These are phyloP conservation scores for Tricholoma bakamatsutake DNA, from an alignment of 768 basidiomycete species.

Conservation along the genomic window DNA sequence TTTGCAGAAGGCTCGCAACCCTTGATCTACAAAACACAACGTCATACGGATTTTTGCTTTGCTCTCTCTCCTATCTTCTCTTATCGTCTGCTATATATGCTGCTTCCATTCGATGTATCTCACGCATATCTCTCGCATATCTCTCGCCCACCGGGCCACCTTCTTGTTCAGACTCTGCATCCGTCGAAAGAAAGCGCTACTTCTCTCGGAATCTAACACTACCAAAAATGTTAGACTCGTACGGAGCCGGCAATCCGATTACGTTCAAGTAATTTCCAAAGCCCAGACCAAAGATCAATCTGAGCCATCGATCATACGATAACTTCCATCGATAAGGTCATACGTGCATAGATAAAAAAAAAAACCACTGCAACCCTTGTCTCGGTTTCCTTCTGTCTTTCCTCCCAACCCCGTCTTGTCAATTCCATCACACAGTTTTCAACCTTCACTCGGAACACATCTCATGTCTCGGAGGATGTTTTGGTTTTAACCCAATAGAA, in stretches of 20 bases:
- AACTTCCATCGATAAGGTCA: background rate
- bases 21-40: too few relatives aligned
- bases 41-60: too few relatives aligned
- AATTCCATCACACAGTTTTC: background rate
- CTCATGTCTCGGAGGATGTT: background rate
- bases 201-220: background rate
- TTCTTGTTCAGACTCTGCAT: too few relatives aligned
- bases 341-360: background rate
- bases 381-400: background rate
- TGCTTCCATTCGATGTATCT: too few relatives aligned
- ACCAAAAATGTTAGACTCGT: background rate
- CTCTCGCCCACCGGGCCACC: too few relatives aligned
- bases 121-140: too few relatives aligned
- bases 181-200: background rate
- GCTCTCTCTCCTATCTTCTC: background rate
- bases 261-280: background rate
- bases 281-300: background rate
- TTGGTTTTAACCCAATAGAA: background rate
- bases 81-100: background rate
- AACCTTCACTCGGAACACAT: background rate
- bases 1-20: too few relatives aligned
- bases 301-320: conserved; percentile 1
- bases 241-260: background rate
- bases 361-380: background rate
- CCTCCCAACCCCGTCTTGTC: background rate